Evolutionary conservation across 805 yeast genomes (phyloP), one percentile per base, ranked within the genome.

Genomic region (Zygosaccharomyces bailii): DNA sequence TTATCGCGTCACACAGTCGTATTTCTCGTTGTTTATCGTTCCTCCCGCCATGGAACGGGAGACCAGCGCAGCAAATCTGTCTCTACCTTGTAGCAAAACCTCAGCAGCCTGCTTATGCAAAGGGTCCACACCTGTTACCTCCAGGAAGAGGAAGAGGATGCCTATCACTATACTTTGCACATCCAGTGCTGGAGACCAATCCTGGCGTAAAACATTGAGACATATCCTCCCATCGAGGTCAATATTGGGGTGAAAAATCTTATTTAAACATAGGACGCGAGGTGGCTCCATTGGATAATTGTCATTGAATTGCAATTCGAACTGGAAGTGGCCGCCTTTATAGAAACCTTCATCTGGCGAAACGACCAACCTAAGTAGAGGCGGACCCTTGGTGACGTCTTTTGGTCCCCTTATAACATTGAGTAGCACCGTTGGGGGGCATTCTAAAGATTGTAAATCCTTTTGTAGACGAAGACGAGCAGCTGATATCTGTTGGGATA

Each of bases 221-320:
- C 99, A 91, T 4, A 91, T 86, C 59, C 89, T 91, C 0, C 98
- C 98, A 34, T 86, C 84, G 16, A 79, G 61, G 61, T 91, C 96
- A 52, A 91, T 91, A 59, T 91, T 91, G 9, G 99, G 99, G 61
- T 91, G 99, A 66, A 85, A 91, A 4, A 91, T 86, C 58, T 74
- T 80, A 42, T 80, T 76, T 23, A 71, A 42, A 55, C 95, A 84
- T 53, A 76, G 74, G 43, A 89, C 88, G 59, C 81, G 85, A 7
- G 99, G 99, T 6, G 97, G 89, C 40, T 86, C 93, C 45, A 90
- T 93, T 2, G 99, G 99, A 65, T 82, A 91, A 53, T 80, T 82
- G 32, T 79, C 80, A 39, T 79, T 77, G 32, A 90, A 73, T 24
- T 68, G 70, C 36, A 90, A 78, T n/a, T 71, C 69, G 63, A 91